phyloP scores from a whole-genome alignment of 2,329 filamentous ascomycete genomes.

The Kalaharituber pfeilii region DNA sequence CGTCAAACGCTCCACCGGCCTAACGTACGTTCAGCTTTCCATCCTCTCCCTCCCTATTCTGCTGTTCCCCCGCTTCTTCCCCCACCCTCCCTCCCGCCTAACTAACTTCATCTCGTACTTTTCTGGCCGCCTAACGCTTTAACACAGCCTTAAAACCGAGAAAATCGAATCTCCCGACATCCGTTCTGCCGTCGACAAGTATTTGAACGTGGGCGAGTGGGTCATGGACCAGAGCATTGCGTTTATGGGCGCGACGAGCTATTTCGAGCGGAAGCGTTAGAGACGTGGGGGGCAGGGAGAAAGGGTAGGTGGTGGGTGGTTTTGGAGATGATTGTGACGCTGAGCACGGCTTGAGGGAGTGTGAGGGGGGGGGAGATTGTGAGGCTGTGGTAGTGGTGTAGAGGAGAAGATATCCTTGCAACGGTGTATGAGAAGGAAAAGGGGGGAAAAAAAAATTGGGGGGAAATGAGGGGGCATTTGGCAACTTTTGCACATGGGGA shows the following conservation, averaged over 20 bases:
- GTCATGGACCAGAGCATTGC: constrained; percentile 96
- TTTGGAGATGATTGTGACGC: not conserved
- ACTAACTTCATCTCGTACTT: not conserved
- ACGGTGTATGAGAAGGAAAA: not conserved
- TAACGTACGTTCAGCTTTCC: constrained; percentile 58
- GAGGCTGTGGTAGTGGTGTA: too few relatives aligned
- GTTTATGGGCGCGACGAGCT: constrained; percentile 70
- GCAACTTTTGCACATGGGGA: too few relatives aligned
- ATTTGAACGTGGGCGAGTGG: constrained; percentile 90
- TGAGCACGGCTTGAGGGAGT: too few relatives aligned
- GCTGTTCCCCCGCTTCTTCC: constrained; percentile 5
- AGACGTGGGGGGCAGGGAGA: not conserved
- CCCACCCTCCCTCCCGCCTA: not conserved
- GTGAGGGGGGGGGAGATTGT: too few relatives aligned
- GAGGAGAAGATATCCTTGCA: too few relatives aligned
- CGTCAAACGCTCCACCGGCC: constrained; percentile 89
- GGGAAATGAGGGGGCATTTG: not conserved
- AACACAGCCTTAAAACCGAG: constrained; percentile 65
- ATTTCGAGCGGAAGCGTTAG: constrained; percentile 78
- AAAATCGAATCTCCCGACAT: constrained; percentile 69
- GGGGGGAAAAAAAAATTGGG: not conserved
- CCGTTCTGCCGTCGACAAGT: constrained; percentile 60
- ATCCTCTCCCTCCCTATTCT: constrained; percentile 6
- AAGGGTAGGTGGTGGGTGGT: not conserved
- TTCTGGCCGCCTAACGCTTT: not conserved